Conservation (phyloP, 2,329 filamentous ascomycete genomes). For the Fusarium succisae region DNA sequence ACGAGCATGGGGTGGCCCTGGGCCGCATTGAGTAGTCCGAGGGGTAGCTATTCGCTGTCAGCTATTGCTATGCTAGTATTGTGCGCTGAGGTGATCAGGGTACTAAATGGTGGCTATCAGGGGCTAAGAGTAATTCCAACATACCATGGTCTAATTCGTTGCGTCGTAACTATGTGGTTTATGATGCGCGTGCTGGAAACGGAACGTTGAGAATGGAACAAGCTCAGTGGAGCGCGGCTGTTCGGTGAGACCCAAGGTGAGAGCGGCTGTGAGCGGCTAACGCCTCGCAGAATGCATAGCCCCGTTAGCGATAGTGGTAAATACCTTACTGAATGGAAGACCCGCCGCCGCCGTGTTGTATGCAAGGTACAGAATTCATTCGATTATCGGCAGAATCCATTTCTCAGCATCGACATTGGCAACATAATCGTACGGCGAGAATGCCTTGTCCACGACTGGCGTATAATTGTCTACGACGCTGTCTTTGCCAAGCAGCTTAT, state of each 20-base stretch:
- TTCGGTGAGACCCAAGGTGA: slow-evolving; percentile 41
- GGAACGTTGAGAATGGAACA: slow-evolving; percentile 38
- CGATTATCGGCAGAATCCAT: neutral
- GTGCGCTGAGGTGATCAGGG: neutral
- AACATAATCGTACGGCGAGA: neutral
- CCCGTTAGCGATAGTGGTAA: slow-evolving; percentile 27
- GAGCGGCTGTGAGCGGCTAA: slow-evolving; percentile 19
- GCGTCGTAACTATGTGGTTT: slow-evolving; percentile 32
- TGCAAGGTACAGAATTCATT: neutral
- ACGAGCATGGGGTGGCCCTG: slow-evolving; percentile 98
- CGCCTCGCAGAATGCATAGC: slow-evolving; percentile 39
- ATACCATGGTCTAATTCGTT: slow-evolving; percentile 39
- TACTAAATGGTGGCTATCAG: neutral
- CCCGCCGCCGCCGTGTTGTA: neutral
- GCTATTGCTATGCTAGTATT: slow-evolving; percentile 21
- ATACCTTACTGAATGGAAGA: slow-evolving; percentile 2
- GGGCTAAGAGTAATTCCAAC: neutral
- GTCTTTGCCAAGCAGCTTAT: slow-evolving; percentile 67
- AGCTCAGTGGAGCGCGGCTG: slow-evolving; percentile 41
- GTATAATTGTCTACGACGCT: slow-evolving; percentile 71
- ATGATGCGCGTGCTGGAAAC: slow-evolving; percentile 37
- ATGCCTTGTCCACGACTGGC: slow-evolving; percentile 49
- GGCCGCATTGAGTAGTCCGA: slow-evolving; percentile 90
- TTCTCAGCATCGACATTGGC: neutral
- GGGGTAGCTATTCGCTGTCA: slow-evolving; percentile 63